Evolutionary conservation across 2,329 filamentous ascomycete species (phyloP).

Genomic region (Neofusicoccum sp.): DNA sequence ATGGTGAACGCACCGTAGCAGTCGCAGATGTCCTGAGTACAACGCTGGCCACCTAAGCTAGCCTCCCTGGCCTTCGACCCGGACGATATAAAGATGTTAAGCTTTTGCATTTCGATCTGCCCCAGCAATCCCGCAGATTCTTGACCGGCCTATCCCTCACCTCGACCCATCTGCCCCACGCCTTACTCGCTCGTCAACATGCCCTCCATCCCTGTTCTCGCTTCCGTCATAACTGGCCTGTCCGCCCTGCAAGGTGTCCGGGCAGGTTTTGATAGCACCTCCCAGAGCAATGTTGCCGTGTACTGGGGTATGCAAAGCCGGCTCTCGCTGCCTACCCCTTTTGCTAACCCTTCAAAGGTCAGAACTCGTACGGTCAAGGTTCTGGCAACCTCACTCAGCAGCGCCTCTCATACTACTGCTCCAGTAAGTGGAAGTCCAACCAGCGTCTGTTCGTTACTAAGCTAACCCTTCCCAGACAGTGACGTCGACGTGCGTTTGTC

Average conservation of each 20-base stretch:
- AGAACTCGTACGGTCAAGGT: constrained; percentile 61
- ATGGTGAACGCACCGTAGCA: neutral
- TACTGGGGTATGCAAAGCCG: constrained; percentile 61
- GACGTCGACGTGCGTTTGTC: constrained; percentile 43
- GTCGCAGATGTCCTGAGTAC: neutral
- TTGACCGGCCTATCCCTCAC: neutral
- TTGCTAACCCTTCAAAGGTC: constrained; percentile 39
- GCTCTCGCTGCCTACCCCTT: neutral
- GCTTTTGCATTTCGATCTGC: neutral
- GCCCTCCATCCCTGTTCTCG: neutral
- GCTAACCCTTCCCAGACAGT: constrained; percentile 34
- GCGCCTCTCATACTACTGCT: constrained; percentile 61
- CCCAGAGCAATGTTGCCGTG: constrained; percentile 58
- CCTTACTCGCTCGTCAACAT: neutral
- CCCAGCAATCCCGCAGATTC: neutral
- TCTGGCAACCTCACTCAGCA: constrained; percentile 54
- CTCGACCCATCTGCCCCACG: too few relatives aligned
- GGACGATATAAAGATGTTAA: neutral
- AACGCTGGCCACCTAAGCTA: neutral
- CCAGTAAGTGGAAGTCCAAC: constrained; percentile 46
- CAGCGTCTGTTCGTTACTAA: constrained; percentile 18
- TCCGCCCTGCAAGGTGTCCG: neutral
- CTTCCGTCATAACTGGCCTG: neutral
- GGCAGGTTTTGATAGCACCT: constrained; percentile 26
- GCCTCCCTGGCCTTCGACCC: neutral